Evolutionary conservation across 2,329 filamentous ascomycete genomes (phyloP).

Genomic region (Aspergillus sp.): DNA sequence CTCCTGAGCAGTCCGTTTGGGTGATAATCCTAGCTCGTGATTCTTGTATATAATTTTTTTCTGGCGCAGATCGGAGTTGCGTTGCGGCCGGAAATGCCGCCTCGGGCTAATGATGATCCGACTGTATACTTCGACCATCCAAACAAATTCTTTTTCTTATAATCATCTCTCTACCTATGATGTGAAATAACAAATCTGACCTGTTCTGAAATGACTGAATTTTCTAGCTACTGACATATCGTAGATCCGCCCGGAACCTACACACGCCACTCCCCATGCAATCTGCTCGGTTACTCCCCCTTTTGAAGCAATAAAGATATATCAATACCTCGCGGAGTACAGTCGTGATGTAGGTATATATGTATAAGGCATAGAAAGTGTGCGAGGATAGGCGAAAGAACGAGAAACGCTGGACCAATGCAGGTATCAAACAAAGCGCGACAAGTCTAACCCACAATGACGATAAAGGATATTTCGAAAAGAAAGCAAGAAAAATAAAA

Average conservation of each 20-base stretch:
- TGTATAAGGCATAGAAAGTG: slow-evolving; percentile 3
- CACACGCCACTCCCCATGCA: not conserved
- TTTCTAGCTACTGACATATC: not conserved
- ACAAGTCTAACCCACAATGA: slow-evolving; percentile 12
- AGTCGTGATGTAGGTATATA: not conserved
- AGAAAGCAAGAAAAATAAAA: not conserved
- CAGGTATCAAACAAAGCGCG: slow-evolving; percentile 18
- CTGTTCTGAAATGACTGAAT: not conserved
- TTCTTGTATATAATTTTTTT: slow-evolving; percentile 4
- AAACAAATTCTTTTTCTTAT: not conserved
- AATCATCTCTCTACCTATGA: too few relatives aligned
- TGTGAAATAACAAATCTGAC: not conserved
- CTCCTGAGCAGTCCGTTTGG: too few relatives aligned
- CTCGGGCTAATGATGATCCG: slow-evolving; percentile 14
- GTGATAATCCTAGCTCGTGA: not conserved
- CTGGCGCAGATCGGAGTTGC: too few relatives aligned
- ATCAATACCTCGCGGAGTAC: not conserved
- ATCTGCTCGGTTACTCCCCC: not conserved
- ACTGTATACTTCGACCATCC: not conserved
- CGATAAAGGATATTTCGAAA: not conserved
- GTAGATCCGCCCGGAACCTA: not conserved
- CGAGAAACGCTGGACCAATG: slow-evolving; percentile 7
- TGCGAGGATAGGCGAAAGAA: not conserved
- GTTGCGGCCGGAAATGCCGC: not conserved
- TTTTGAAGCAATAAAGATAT: not conserved